Conservation (phyloP, 345 rosid species). For the Linum lewisii region DNA sequence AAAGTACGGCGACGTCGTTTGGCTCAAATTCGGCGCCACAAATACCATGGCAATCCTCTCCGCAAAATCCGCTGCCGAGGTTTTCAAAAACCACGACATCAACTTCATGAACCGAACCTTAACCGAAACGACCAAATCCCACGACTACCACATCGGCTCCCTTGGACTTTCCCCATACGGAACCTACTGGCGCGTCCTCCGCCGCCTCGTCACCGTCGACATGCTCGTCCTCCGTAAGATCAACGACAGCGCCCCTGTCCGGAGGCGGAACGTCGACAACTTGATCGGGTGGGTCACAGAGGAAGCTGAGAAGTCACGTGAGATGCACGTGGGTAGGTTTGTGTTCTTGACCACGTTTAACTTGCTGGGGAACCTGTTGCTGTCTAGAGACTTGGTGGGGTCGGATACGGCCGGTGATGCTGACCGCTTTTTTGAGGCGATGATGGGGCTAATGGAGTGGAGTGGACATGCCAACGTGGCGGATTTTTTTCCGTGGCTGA, state of each 20-base stretch:
- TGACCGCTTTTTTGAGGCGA: conserved; percentile 9
- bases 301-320: conserved; percentile 9
- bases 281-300: conserved; percentile 9
- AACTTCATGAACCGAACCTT: conserved; percentile 8
- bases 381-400: conserved; percentile 13
- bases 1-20: conserved; percentile 16
- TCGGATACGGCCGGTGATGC: conserved; percentile 11
- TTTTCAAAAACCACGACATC: conserved; percentile 19
- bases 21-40: conserved; percentile 16
- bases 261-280: conserved; percentile 5
- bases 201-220: conserved; percentile 9
- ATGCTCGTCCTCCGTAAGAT: conserved; percentile 8
- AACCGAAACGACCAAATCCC: conserved; percentile 2
- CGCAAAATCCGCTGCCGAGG: conserved; percentile 14
- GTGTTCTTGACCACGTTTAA: conserved; percentile 15
- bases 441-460: conserved; percentile 7
- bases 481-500: conserved; percentile 13
- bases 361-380: conserved; percentile 14
- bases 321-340: not conserved
- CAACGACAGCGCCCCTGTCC: conserved; percentile 7
- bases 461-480: conserved; percentile 15
- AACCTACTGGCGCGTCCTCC: conserved; percentile 8
- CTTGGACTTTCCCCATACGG: conserved; percentile 5
- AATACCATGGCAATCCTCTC: conserved; percentile 23
- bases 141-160: conserved; percentile 11